phyloP scores from a whole-genome alignment of 805 yeast species.

The Candida taoyuanica region DNA sequence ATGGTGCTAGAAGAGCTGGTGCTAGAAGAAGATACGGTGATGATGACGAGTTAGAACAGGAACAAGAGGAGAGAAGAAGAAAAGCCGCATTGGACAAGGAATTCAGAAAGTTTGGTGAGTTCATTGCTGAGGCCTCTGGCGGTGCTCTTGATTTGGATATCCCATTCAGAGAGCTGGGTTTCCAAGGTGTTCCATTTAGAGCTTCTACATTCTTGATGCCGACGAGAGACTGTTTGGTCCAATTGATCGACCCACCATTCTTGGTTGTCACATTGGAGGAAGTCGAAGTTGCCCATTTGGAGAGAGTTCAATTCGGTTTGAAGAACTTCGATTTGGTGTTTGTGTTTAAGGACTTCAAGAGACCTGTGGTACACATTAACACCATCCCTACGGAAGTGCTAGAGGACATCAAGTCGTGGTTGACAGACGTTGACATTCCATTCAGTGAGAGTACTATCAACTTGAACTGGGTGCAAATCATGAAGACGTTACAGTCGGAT shows the following conservation, averaged over 20 bases:
- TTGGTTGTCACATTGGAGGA: slow-evolving; percentile 87
- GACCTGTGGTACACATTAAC: slow-evolving; percentile 87
- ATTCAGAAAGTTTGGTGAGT: slow-evolving; percentile 83
- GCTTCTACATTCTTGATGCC: slow-evolving; percentile 95
- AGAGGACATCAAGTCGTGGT: slow-evolving; percentile 93
- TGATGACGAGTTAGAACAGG: slow-evolving; percentile 97
- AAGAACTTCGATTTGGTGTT: slow-evolving; percentile 97
- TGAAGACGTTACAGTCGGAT: slow-evolving; percentile 89
- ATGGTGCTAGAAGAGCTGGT: slow-evolving; percentile 73
- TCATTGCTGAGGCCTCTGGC: slow-evolving; percentile 81
- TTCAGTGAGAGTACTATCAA: slow-evolving; percentile 92
- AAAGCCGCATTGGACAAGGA: slow-evolving; percentile 88
- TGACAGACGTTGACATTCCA: slow-evolving; percentile 96
- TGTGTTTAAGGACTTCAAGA: slow-evolving; percentile 84
- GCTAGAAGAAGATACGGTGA: slow-evolving; percentile 78
- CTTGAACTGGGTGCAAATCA: slow-evolving; percentile 91
- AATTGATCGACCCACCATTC: slow-evolving; percentile 92
- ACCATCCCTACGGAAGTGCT: slow-evolving; percentile 90
- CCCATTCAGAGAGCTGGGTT: slow-evolving; percentile 94
- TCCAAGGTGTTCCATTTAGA: slow-evolving; percentile 95
- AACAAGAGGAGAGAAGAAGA: slow-evolving; percentile 94
- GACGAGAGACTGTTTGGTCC: slow-evolving; percentile 93
- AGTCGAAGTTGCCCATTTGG: slow-evolving; percentile 90
- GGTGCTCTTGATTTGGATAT: slow-evolving; percentile 85
- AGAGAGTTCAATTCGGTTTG: slow-evolving; percentile 95